Percentiles rank a stretch among this genome's conserved stretches.
Conservation (phyloP, 2,329 filamentous ascomycete genomes). For the Clarireedia hainanense region DNA sequence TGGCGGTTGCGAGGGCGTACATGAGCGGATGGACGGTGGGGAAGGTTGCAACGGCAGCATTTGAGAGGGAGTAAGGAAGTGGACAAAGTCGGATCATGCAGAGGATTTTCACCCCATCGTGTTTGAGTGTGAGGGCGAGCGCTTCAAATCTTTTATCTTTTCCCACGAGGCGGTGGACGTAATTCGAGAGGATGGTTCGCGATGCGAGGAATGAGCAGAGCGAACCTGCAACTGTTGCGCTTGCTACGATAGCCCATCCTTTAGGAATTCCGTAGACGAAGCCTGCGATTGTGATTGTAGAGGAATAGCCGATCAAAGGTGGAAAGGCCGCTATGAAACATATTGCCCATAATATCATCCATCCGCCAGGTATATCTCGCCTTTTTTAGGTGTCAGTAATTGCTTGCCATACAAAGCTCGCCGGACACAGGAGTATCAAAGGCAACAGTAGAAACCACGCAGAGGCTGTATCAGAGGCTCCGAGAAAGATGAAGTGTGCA, state of each 20-base stretch:
- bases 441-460: too few species aligned
- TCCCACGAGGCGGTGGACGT: constrained; percentile 74
- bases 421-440: too few species aligned
- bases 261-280: constrained; percentile 66
- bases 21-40: constrained; percentile 71
- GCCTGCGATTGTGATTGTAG: constrained; percentile 57
- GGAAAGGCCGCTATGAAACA: constrained; percentile 63
- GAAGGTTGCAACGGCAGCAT: constrained; percentile 90
- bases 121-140: constrained; percentile 76
- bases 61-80: constrained; percentile 84
- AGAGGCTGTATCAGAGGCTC: too few species aligned
- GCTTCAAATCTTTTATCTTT: constrained; percentile 83
- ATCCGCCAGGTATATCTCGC: constrained; percentile 61
- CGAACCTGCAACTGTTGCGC: constrained; percentile 71
- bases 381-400: constrained; percentile 45
- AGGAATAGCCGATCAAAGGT: constrained; percentile 63
- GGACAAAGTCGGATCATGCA: constrained; percentile 91
- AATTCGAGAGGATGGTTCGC: constrained; percentile 67
- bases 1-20: constrained; percentile 75
- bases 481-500: background rate
- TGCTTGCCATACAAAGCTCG: constrained; percentile 16
- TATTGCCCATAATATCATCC: constrained; percentile 57
- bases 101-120: constrained; percentile 81
- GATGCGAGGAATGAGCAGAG: constrained; percentile 74
- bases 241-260: constrained; percentile 65